Base-by-base conservation (phyloP, 78 protist species). In the Cavenderia fasciculata region DNA sequence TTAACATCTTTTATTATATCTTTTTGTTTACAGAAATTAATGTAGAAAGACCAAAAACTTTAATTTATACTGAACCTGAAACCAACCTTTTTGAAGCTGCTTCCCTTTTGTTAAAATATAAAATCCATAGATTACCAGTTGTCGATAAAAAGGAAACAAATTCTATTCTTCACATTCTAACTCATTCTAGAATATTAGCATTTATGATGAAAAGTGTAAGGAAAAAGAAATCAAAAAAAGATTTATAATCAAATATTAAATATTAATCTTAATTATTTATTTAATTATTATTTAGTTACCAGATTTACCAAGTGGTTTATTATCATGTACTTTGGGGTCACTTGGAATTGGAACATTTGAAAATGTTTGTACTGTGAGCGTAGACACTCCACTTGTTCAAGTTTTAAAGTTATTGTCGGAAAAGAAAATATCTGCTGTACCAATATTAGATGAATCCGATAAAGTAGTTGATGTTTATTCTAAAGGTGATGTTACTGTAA, bases 131-230 rank as follows among this genome's bases (percentile, higher is more conserved):
- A 69, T 31, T 87, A 46, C 93, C 93, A 14, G 82, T 87, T 21
- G 63, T 87, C 27, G 92, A 85, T 36, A 71, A 73, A 29, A 62
- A 61, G 38, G 93, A 87, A 25, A 73, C 85, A 18, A 87, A 87
- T 46, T 75, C 93, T 16, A 87, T 87, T 44, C 54, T 87, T 27
- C 93, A 87, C 59, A 87, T 87, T 69, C 34, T 87, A 56, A 87
- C 93, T 33, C 93, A 87, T 56, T 87, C 86, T 16, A 66, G 93
- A 59, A 66, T 87, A 7, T 87, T 87, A 36, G 93, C 93, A 59
- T 87, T 75, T 47, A 74, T 87, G 69, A 76, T 76, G 85, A 76
- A 87, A 47, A 74, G 85, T 73, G 92, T 85, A 61, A 31, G 82
- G n/a, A 52, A 6, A n/a, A n/a, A n/a, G n/a, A n/a, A n/a, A n/a